These are phyloP conservation scores for Pterula multifida DNA, from an alignment of 1,284 basidiomycete species.

Conservation along the genomic window DNA sequence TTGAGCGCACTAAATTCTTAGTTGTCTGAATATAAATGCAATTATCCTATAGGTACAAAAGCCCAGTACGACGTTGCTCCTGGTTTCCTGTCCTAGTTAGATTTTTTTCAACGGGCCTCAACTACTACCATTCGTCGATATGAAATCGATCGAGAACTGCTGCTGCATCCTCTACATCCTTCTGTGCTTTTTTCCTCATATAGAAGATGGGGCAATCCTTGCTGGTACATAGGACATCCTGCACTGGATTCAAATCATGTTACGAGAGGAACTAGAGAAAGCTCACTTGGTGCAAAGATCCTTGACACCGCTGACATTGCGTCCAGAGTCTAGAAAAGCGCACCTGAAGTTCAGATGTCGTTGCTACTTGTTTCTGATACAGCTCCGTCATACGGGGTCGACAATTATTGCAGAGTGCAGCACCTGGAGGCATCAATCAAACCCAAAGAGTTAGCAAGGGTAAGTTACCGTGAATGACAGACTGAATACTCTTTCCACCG, in stretches of 20 bases:
- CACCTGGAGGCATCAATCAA: constrained; percentile 39
- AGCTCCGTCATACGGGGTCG: constrained; percentile 73
- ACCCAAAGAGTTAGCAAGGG: no score
- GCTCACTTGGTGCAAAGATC: constrained; percentile 82
- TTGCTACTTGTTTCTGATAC: constrained; percentile 78
- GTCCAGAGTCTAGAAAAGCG: constrained; percentile 93
- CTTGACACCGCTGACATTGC: constrained; percentile 93
- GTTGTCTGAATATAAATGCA: no score
- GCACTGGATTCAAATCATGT: constrained; percentile 4
- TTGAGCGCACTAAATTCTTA: no score
- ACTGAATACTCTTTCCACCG: constrained; percentile 47
- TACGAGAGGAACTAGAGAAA: background rate
- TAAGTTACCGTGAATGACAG: constrained; percentile 2
- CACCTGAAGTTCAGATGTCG: constrained; percentile 72
- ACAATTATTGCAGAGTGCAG: constrained; percentile 91
- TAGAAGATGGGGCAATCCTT: constrained; percentile 99
- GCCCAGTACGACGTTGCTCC: no score
- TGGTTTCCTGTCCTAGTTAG: no score
- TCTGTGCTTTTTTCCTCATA: constrained; percentile 93
- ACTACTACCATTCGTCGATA: background rate
- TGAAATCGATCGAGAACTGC: constrained; percentile 67
- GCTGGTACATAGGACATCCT: constrained; percentile 94
- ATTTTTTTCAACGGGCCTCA: no score
- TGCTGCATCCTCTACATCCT: constrained; percentile 83
- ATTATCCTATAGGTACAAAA: no score